These are phyloP conservation scores for Clarireedia homoeocarpa DNA, from an alignment of 2,329 filamentous ascomycete species.

Conservation along the genomic window DNA sequence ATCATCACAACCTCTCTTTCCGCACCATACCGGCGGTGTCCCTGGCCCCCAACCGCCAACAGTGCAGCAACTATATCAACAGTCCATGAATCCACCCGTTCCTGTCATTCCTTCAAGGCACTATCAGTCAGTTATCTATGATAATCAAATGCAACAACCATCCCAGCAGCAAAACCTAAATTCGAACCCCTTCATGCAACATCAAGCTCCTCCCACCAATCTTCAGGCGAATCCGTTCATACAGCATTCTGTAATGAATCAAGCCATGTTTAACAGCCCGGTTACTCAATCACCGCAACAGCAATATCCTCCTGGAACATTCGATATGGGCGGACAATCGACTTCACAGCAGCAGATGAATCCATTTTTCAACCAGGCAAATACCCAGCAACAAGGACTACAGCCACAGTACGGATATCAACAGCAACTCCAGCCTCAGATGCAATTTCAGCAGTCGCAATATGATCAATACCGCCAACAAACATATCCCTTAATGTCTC, in stretches of 20 bases:
- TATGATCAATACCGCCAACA: constrained; percentile 31
- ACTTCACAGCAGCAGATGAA: constrained; percentile 14
- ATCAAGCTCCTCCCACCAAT: constrained; percentile 23
- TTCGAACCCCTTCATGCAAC: constrained; percentile 28
- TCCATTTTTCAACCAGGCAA: constrained; percentile 15
- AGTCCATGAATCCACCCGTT: constrained; percentile 28
- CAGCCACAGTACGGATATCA: constrained; percentile 3
- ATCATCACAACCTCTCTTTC: constrained; percentile 54
- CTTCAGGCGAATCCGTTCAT: constrained; percentile 35
- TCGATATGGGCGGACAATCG: constrained; percentile 12
- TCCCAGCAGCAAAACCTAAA: constrained; percentile 15
- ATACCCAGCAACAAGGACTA: not conserved
- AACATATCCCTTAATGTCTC: constrained; percentile 32
- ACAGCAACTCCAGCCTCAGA: constrained; percentile 15
- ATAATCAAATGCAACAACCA: constrained; percentile 21
- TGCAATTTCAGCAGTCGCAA: constrained; percentile 30
- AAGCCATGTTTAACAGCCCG: constrained; percentile 22
- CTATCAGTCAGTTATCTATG: constrained; percentile 24
- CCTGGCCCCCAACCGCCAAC: constrained; percentile 34
- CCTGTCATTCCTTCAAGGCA: constrained; percentile 28
- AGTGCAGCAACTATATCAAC: constrained; percentile 30
- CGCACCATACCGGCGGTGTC: constrained; percentile 64
- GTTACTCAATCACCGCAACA: constrained; percentile 30
- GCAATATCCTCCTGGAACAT: constrained; percentile 22
- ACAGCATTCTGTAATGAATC: constrained; percentile 25